phyloP scores from a whole-genome alignment of 2,329 filamentous ascomycete species.

The Sporothrix inflata region DNA sequence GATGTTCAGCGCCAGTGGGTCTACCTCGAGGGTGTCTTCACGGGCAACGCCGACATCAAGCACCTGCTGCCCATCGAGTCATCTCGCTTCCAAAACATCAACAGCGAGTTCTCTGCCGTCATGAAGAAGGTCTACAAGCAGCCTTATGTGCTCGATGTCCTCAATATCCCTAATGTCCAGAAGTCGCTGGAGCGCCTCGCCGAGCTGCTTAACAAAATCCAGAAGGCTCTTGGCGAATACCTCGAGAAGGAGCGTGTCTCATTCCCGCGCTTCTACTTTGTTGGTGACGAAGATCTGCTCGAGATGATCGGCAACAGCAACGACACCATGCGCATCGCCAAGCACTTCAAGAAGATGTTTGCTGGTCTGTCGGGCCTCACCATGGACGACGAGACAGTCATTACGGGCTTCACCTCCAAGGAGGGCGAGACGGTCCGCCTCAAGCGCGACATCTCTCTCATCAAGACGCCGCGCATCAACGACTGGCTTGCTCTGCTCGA shows the following conservation, averaged over 20 bases:
- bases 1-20: slow-evolving; percentile 99
- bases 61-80: slow-evolving; percentile 96
- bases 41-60: slow-evolving; percentile 98
- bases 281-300: slow-evolving; percentile 95
- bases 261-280: slow-evolving; percentile 99
- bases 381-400: slow-evolving; percentile 87
- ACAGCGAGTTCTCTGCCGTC: slow-evolving; percentile 96
- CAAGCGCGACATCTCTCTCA: slow-evolving; percentile 87
- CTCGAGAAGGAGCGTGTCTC: slow-evolving; percentile 96
- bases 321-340: slow-evolving; percentile 91
- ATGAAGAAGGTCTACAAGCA: slow-evolving; percentile 99
- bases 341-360: slow-evolving; percentile 99
- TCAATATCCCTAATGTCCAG: slow-evolving; percentile 93
- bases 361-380: slow-evolving; percentile 88
- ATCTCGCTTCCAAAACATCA: slow-evolving; percentile 97
- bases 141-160: slow-evolving; percentile 91
- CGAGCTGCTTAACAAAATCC: slow-evolving; percentile 98
- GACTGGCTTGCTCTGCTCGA: slow-evolving; percentile 97
- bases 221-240: slow-evolving; percentile 97
- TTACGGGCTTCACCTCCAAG: slow-evolving; percentile 91
- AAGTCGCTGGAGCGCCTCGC: slow-evolving; percentile 93
- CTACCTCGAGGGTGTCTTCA: slow-evolving; percentile 98
- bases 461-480: slow-evolving; percentile 95
- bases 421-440: slow-evolving; percentile 87
- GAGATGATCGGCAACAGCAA: slow-evolving; percentile 99